phyloP scores from a whole-genome alignment of 345 rosid genomes.

The Camelina laxa region DNA sequence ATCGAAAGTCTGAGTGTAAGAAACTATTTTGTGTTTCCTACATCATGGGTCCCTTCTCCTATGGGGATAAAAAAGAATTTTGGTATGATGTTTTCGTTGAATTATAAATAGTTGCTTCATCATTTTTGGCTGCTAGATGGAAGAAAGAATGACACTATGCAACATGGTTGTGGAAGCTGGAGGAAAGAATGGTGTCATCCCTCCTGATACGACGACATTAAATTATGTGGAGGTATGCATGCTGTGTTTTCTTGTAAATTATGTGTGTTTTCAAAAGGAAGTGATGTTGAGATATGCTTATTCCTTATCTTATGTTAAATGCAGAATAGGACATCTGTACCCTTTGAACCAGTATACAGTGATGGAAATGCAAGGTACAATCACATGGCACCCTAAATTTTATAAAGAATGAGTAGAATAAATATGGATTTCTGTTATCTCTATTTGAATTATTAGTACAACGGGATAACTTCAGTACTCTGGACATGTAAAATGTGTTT shows the following conservation, averaged over 20 bases:
- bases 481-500: constrained; percentile 5
- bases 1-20: constrained; percentile 85
- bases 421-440: not conserved
- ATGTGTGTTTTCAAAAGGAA: not conserved
- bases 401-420: not conserved
- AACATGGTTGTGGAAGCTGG: constrained; percentile 99
- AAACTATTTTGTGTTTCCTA: constrained; percentile 4
- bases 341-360: constrained; percentile 90
- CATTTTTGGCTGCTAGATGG: constrained; percentile 68
- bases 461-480: not conserved
- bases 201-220: constrained; percentile 89
- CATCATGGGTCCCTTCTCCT: constrained; percentile 3
- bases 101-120: not conserved
- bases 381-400: constrained; percentile 12
- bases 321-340: constrained; percentile 83
- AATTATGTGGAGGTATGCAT: constrained; percentile 82
- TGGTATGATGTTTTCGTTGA: constrained; percentile 7
- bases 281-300: not conserved
- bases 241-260: constrained; percentile 1
- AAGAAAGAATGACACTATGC: constrained; percentile 97
- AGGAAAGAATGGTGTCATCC: constrained; percentile 94
- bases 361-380: constrained; percentile 82
- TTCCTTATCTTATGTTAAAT: constrained; percentile 24
- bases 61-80: not conserved
- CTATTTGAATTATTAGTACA: not conserved